Conservation (phyloP, 345 rosid genomes). For the Camelina laxa region DNA sequence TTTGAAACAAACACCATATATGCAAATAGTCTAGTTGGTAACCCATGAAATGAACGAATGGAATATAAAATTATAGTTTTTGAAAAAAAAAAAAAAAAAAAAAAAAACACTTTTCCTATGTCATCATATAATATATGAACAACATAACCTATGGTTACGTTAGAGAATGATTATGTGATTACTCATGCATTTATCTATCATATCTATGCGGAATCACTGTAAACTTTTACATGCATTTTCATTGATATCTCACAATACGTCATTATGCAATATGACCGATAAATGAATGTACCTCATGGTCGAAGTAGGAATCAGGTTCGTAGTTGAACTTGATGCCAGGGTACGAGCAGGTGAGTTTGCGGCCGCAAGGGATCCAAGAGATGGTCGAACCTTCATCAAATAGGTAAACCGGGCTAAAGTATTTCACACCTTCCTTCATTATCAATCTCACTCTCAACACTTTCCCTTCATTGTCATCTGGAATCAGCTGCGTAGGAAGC, state of each 20-base stretch:
- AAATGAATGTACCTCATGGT: constrained; percentile 65
- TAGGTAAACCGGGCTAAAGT: constrained; percentile 86
- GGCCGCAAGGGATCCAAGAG: constrained; percentile 96
- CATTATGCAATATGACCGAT: background rate
- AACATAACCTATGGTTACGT: too few species aligned
- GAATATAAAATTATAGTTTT: too few species aligned
- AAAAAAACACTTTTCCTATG: too few species aligned
- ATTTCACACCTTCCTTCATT: constrained; percentile 90
- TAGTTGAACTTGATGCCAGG: constrained; percentile 94
- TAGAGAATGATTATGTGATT: too few species aligned
- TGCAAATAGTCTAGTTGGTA: background rate
- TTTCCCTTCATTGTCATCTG: constrained; percentile 91
- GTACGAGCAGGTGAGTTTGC: constrained; percentile 95
- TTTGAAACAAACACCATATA: background rate
- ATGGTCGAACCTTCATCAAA: constrained; percentile 96
- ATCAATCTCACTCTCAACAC: constrained; percentile 89
- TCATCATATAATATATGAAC: too few species aligned
- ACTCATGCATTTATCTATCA: too few species aligned
- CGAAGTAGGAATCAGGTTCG: constrained; percentile 79
- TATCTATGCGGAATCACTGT: too few species aligned
- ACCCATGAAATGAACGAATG: too few species aligned
- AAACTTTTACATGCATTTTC: background rate
- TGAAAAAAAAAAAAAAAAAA: too few species aligned
- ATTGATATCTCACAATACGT: background rate
- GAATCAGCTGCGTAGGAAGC: constrained; percentile 84